These are phyloP conservation scores for Botrytis cinerea DNA, from an alignment of 2,329 filamentous ascomycete species.

Conservation along the genomic window DNA sequence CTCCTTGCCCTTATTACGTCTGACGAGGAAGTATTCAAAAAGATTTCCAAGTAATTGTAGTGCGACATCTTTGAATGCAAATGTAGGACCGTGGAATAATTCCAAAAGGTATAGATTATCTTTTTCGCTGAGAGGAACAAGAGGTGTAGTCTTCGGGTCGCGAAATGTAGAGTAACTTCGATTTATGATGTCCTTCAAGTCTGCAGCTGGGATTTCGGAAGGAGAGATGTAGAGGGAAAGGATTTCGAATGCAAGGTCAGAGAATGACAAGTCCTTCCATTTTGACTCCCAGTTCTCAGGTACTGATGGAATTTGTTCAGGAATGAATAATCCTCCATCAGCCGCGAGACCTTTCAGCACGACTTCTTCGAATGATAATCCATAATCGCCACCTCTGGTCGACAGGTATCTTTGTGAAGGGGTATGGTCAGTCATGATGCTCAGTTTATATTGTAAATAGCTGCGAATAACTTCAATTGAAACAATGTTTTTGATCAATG, in stretches of 20 bases:
- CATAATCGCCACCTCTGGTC: conserved; percentile 63
- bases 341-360: conserved; percentile 85
- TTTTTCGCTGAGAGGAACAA: conserved; percentile 71
- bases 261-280: conserved; percentile 79
- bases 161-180: conserved; percentile 91
- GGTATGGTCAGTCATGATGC: conserved; percentile 41
- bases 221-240: conserved; percentile 85
- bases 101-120: conserved; percentile 83
- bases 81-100: conserved; percentile 94
- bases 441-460: neutral
- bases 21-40: conserved; percentile 82
- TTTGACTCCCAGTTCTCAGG: conserved; percentile 62
- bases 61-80: conserved; percentile 93
- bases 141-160: conserved; percentile 72
- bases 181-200: conserved; percentile 80
- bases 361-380: conserved; percentile 85
- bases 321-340: conserved; percentile 88
- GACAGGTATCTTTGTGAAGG: conserved; percentile 63
- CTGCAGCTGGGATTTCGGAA: conserved; percentile 75
- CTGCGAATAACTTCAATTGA: conserved; percentile 14
- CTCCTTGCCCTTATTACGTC: conserved; percentile 70
- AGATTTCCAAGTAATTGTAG: conserved; percentile 95
- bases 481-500: conserved; percentile 1
- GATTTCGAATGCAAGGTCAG: conserved; percentile 81
- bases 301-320: conserved; percentile 72